Conservation (phyloP, 495 filamentous ascomycete species). For the Penicillium psychrofluorescens region DNA sequence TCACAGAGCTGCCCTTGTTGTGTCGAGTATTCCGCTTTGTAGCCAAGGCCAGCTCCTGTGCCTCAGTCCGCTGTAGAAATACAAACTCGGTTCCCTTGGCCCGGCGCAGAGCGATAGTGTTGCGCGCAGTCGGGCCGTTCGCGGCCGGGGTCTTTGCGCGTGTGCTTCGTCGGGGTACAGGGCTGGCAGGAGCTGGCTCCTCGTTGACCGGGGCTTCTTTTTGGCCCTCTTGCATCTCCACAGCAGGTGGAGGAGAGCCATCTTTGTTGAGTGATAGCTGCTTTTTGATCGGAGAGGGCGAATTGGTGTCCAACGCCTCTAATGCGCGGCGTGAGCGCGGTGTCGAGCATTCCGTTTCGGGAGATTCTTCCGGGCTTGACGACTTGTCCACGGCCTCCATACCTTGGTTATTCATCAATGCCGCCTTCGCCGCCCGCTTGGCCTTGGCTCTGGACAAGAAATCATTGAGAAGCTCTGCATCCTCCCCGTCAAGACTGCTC, state of each 20-base stretch:
- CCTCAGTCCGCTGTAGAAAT: constrained; percentile 48
- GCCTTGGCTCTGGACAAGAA: constrained; percentile 55
- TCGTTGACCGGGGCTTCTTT: constrained; percentile 13
- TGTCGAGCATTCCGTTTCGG: constrained; percentile 23
- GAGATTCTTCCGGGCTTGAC: constrained; percentile 13
- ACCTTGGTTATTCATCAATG: constrained; percentile 18
- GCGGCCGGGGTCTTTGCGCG: constrained; percentile 24
- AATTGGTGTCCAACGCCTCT: constrained; percentile 47
- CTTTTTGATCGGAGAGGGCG: constrained; percentile 41
- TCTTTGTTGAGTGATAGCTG: constrained; percentile 24
- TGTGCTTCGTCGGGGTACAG: constrained; percentile 35
- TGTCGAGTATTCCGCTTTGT: constrained; percentile 51
- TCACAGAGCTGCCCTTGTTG: constrained; percentile 47
- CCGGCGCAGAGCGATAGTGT: constrained; percentile 47
- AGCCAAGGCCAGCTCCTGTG: constrained; percentile 47
- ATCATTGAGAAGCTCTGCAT: constrained; percentile 52
- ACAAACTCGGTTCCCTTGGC: constrained; percentile 49
- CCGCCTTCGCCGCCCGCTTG: constrained; percentile 47
- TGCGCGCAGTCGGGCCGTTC: constrained; percentile 29
- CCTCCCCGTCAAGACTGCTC: constrained; percentile 44
- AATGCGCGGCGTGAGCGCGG: constrained; percentile 41
- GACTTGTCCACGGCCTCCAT: constrained; percentile 8
- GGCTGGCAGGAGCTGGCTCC: constrained; percentile 19
- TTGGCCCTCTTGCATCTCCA: constrained; percentile 7
- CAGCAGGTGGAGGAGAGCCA: constrained; percentile 4